Conservation (phyloP, 495 filamentous ascomycete genomes). For the Penicillium parvum region DNA sequence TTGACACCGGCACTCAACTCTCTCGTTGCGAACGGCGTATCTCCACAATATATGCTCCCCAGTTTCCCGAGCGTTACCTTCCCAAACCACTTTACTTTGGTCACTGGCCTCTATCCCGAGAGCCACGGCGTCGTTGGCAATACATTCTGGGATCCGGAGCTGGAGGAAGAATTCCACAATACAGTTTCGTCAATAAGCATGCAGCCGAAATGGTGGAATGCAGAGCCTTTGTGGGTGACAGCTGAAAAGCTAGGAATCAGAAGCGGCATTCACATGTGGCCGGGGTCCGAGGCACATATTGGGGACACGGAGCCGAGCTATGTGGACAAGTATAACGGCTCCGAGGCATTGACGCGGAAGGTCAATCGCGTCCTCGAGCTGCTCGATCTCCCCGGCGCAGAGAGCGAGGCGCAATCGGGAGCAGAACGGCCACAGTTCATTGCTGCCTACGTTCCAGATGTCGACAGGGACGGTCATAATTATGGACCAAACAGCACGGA, state of each 20-base stretch:
- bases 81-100: conserved; percentile 94
- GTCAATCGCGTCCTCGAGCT: conserved; percentile 70
- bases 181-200: conserved; percentile 68
- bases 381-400: conserved; percentile 72
- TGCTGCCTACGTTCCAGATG: conserved; percentile 88
- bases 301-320: conserved; percentile 62
- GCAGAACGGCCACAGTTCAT: conserved; percentile 75
- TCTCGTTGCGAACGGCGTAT: conserved; percentile 79
- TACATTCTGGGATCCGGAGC: conserved; percentile 79
- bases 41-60: conserved; percentile 84
- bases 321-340: conserved; percentile 78
- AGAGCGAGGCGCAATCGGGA: conserved; percentile 35
- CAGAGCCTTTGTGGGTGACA: conserved; percentile 89
- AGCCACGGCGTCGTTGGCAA: conserved; percentile 93
- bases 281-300: conserved; percentile 80
- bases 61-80: conserved; percentile 97
- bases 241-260: conserved; percentile 73
- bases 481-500: conserved; percentile 94
- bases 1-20: conserved; percentile 77
- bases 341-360: conserved; percentile 69
- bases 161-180: conserved; percentile 80
- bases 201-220: conserved; percentile 86
- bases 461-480: conserved; percentile 79
- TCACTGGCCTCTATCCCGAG: conserved; percentile 88
- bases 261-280: conserved; percentile 96